Conservation (phyloP, 441 rosid genomes). For the Adansonia gregorii region DNA sequence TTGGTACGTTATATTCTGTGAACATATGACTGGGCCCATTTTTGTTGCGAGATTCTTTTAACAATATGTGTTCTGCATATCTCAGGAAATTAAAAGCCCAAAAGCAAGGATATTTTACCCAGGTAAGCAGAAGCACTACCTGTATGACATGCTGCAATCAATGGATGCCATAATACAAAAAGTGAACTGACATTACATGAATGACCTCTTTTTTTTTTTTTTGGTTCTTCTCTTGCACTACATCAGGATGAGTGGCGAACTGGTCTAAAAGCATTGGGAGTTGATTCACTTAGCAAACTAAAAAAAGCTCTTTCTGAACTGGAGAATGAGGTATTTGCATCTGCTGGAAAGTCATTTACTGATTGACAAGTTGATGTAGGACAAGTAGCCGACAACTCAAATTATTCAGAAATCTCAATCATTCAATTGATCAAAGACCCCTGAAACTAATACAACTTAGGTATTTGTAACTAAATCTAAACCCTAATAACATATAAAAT, state of each 20-base stretch:
- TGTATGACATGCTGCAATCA: not conserved
- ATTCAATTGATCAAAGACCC: too few relatives aligned
- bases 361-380: constrained; percentile 13
- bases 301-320: constrained; percentile 51
- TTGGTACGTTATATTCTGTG: constrained; percentile 41
- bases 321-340: constrained; percentile 57
- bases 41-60: constrained; percentile 17
- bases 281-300: constrained; percentile 48
- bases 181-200: not conserved
- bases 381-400: not conserved
- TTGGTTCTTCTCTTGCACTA: not conserved
- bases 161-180: constrained; percentile 14
- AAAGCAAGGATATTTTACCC: constrained; percentile 56
- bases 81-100: constrained; percentile 60
- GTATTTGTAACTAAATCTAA: too few relatives aligned
- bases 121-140: constrained; percentile 34
- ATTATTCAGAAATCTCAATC: not conserved
- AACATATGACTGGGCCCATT: not conserved
- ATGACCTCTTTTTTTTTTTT: not conserved
- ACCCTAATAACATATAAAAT: too few relatives aligned
- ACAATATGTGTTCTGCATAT: constrained; percentile 18
- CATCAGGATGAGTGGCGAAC: constrained; percentile 66
- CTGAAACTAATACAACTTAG: too few relatives aligned
- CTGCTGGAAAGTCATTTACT: constrained; percentile 1
- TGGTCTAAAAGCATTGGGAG: constrained; percentile 57